Base-by-base conservation (phyloP, 192 early-diverging fungal species). In the Rhizophagus prolifer region DNA sequence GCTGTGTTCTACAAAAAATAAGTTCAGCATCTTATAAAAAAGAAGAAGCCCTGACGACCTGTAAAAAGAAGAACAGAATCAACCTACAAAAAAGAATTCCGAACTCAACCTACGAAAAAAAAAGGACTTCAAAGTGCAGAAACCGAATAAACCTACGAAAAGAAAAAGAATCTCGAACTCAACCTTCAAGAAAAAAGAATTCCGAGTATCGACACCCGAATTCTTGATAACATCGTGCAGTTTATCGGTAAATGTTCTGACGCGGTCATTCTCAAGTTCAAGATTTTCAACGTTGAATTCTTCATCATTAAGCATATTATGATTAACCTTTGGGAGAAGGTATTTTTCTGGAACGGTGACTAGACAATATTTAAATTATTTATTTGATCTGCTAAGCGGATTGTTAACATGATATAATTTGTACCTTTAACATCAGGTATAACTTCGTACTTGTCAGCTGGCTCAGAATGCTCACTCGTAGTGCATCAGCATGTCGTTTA, bases 211-310 rank as follows among this genome's bases (percentile, higher is more conserved):
- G 3, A 72, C 1, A 16, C n/a, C 16, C 0, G 70, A 30, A 58
- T 58, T 72, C 54, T 58, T 58, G 30, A 41, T 14, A 16, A 72
- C 58, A 72, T 72, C 71, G 12, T 60, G 71, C 58, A 72, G 58
- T 38, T 72, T 72, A 34, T 58, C 58, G 7, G 60, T 58, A 72
- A 72, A 72, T 59, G 71, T 72, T 72, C 59, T 72, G 31, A 72
- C 71, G 28, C 26, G 30, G 34, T 59, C 31, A 60, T 72, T 58
- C 16, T 12, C 7, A 72, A 72, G 54, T 30, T 28, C 54, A 44
- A 44, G 10, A 12, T 12, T 44, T 44, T 44, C 10, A 44, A 44
- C 10, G 13, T 54, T 58, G 28, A 72, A 72, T 58, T 72, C 2
- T 7, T 72, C 70, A 58, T 28, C 70, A 8, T 58, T 58, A 25